Evolutionary conservation across 164 flowering plant genomes (phyloP), one percentile per base, ranked within the genome.

Genomic region (Tinospora cordifolia): DNA sequence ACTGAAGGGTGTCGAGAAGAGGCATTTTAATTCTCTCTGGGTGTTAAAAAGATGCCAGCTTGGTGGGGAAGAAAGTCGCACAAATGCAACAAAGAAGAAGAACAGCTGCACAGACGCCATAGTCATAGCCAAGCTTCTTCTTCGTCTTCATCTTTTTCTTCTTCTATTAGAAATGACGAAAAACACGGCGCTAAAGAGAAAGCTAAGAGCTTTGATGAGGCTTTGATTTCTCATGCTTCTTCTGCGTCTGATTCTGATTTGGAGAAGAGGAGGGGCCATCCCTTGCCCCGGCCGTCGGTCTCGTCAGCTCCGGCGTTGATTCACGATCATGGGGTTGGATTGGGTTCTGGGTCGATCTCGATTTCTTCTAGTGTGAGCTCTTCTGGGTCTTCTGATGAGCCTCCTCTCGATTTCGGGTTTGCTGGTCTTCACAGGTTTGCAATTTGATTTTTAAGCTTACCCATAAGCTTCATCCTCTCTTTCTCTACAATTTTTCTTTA

Each of bases 291-390:
- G 19, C 97, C 93, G 1, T 75, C 86, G 21, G 63, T 26, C 19
- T 73, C 82, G 25, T 72, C 84, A 36, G 58, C 75, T 22, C 66
- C 65, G 34, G 49, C 54, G 58, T 58, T 75, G 57, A 79, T 60
- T 8, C 72, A 40, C 41, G 88, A 81, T 74, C 85, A 69, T 65
- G 84, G 62, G 22, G 59, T 72, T 36, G 87, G 79, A 36, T 83
- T 72, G 54, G 88, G 81, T 57, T 84, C 82, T 63, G 90, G 86
- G 41, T 89, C 93, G 54, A 83, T 59, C 34, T 88, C 88, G 0
- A 83, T 82, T 72, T 88, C 95, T 0, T 88, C 95, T 0, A 90
- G 97, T 70, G 84, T 81, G 19, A 85, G 92, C 79, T 93, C 97
- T 1, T 88, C 88, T 60, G 92, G 89, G 40, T 93, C 96, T 11